Base-by-base conservation (phyloP, 2,329 filamentous ascomycete species). In the Mariannaea elegans region DNA sequence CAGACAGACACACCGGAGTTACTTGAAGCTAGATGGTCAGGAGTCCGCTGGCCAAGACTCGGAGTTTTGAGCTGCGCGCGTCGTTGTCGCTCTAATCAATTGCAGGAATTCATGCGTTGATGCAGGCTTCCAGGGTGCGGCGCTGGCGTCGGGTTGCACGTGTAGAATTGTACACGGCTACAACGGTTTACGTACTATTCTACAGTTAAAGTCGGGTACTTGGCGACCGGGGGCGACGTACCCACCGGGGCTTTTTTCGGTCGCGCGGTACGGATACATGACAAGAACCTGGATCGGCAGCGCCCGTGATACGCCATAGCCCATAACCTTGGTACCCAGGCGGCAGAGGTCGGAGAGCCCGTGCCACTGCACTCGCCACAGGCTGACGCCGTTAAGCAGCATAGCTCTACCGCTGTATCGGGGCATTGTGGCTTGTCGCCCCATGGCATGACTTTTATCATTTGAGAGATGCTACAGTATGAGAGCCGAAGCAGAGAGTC, bases 21-120 rank as follows among this genome's bases (percentile, higher is more conserved):
- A 51, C 41, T 61, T 56, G 49, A 45, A 58, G 59, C 49, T 56
- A 31, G 47, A 50, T 70, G 54, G 61, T 66, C 62, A 65, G 49
- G 50, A 62, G 67, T 64, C 67, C 65, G 53, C 58, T 44, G 51
- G 41, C 50, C 62, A 59, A 59, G 49, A 67, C 58, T 68, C 59
- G 59, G 64, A 59, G 48, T 62, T 56, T 65, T 65, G 66, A 61
- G 57, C 64, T 66, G 63, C 67, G 69, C 69, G 62, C 65, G 66
- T 69, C 61, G 59, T 29, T 32, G 69, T 70, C 65, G 66, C 64
- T 70, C 69, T 62, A 60, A 59, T 55, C 58, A 62, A 67, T 71
- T 67, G 61, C 63, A 64, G 59, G 44, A 65, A 66, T 72, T 72
- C 69, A 72, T 72, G 69, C 67, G 65, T 64, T 63, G 50, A 58